phyloP scores from a whole-genome alignment of 148 eudicot genomes.

The Pharnaceum exiguum region DNA sequence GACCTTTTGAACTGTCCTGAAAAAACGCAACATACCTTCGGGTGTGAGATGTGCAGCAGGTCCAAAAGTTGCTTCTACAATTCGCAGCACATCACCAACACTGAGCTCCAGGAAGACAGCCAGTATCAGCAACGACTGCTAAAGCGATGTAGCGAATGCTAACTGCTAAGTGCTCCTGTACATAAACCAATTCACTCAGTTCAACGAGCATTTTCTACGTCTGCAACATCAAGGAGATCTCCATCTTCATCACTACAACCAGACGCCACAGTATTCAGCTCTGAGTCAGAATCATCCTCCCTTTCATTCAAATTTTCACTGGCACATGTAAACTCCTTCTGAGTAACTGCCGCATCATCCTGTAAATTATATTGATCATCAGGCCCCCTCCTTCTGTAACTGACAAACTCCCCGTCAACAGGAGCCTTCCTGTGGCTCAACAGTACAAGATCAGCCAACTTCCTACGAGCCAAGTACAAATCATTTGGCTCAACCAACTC shows the following conservation, averaged over 20 bases:
- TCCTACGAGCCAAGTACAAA: constrained; percentile 88
- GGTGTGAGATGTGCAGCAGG: background rate
- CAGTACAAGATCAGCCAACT: constrained; percentile 60
- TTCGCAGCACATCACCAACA: background rate
- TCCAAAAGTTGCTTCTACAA: background rate
- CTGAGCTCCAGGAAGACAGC: constrained; percentile 5
- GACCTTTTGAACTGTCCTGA: background rate
- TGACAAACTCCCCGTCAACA: constrained; percentile 48
- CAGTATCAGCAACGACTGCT: background rate
- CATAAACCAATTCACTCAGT: constrained; percentile 1
- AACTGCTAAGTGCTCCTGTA: background rate
- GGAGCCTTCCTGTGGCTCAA: constrained; percentile 63
- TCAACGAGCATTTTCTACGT: background rate
- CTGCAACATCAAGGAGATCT: constrained; percentile 9
- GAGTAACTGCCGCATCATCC: constrained; percentile 13
- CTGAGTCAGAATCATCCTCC: constrained; percentile 22
- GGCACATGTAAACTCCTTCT: constrained; percentile 7
- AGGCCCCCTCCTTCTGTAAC: constrained; percentile 37
- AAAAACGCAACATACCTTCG: background rate
- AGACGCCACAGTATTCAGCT: constrained; percentile 26
- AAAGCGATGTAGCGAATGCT: too few relatives aligned
- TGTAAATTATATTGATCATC: constrained; percentile 18
- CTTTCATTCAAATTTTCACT: constrained; percentile 15
- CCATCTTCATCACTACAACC: constrained; percentile 39
- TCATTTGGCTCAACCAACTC: constrained; percentile 83